Conservation (phyloP, 306 rosid species). For the Cucurbita argyrosperma region DNA sequence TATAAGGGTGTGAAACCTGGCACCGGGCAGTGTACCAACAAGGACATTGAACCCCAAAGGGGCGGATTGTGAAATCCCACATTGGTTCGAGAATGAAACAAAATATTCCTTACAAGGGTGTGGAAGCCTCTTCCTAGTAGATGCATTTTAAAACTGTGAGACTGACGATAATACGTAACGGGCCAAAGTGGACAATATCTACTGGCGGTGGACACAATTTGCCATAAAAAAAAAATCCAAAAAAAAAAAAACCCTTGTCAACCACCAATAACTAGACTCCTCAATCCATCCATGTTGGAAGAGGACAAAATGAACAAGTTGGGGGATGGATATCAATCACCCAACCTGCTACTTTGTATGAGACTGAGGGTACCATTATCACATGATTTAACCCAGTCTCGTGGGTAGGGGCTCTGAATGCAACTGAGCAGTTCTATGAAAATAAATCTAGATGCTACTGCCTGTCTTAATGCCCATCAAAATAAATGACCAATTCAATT, state of each 20-base stretch:
- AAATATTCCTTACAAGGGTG: no score
- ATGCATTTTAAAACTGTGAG: no score
- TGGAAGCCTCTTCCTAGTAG: no score
- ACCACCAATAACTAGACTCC: not conserved
- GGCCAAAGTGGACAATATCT: no score
- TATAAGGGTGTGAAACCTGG: no score
- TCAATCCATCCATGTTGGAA: not conserved
- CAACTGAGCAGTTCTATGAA: not conserved
- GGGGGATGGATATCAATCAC: not conserved
- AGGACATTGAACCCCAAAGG: no score
- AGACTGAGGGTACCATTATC: not conserved
- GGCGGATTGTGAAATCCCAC: no score
- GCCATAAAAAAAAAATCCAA: not conserved
- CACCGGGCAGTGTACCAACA: no score
- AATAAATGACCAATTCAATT: not conserved
- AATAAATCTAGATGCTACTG: not conserved
- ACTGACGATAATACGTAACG: no score
- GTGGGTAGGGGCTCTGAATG: not conserved
- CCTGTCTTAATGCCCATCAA: not conserved
- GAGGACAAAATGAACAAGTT: not conserved
- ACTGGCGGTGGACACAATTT: no score
- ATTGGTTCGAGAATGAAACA: no score
- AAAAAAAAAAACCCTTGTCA: not conserved
- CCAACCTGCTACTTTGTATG: not conserved
- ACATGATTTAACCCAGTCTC: not conserved